Conservation (phyloP, 2,329 filamentous ascomycete species). For the Talaromyces sp. region DNA sequence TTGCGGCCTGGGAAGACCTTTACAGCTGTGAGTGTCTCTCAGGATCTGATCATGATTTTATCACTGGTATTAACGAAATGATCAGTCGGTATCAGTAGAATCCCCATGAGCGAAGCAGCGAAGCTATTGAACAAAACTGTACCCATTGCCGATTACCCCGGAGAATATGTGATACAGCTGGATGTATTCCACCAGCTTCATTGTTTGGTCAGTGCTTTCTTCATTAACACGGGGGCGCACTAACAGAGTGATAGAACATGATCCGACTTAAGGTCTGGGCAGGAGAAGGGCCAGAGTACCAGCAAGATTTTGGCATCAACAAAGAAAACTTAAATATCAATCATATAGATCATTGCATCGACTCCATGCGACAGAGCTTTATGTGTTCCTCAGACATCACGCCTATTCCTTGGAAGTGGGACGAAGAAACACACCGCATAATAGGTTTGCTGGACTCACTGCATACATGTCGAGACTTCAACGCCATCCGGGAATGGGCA, state of each 20-base stretch:
- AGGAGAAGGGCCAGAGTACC: not conserved
- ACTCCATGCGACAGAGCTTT: slow-evolving; percentile 3
- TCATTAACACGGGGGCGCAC: not conserved
- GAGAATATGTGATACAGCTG: slow-evolving; percentile 13
- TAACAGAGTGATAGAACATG: not conserved
- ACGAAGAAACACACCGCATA: not conserved
- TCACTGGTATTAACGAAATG: not conserved
- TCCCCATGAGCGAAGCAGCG: slow-evolving; percentile 16
- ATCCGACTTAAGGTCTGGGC: not conserved
- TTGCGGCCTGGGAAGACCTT: slow-evolving; percentile 1
- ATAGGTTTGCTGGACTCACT: not conserved
- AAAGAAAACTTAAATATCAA: not conserved
- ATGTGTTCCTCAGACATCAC: not conserved
- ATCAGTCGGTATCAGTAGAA: not conserved
- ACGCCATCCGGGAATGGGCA: not conserved
- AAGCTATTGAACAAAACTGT: slow-evolving; percentile 15
- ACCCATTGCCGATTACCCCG: slow-evolving; percentile 5
- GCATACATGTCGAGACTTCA: slow-evolving; percentile 1
- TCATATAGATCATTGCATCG: slow-evolving; percentile 1
- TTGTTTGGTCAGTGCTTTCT: slow-evolving; percentile 4
- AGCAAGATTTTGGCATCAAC: not conserved
- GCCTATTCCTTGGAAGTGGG: not conserved
- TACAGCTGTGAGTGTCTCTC: slow-evolving; percentile 1
- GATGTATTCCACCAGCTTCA: slow-evolving; percentile 10
- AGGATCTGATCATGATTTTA: too few species aligned